phyloP scores from a whole-genome alignment of 768 basidiomycete genomes.

The Mycena galericulata region DNA sequence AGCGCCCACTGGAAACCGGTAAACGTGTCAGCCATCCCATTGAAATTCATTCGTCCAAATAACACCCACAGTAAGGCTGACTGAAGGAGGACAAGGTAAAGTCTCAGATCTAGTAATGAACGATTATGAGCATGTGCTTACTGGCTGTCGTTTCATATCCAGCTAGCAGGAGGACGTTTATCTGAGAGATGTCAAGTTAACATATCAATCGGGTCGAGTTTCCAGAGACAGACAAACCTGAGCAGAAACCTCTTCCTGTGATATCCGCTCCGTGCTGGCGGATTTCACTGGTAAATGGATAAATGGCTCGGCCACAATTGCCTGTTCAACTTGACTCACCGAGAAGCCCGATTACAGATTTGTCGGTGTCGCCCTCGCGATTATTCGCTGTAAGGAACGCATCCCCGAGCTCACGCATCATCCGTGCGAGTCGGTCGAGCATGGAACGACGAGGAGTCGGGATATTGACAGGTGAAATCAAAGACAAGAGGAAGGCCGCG shows the following conservation, averaged over 20 bases:
- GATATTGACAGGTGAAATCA: background rate
- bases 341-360: conserved; percentile 6
- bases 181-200: no score
- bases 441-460: background rate
- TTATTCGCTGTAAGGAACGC: background rate
- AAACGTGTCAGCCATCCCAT: background rate
- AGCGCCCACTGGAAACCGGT: conserved; percentile 45
- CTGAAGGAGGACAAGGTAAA: background rate
- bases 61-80: conserved; percentile 17
- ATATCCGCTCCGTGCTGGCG: background rate
- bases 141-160: conserved; percentile 24
- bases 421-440: background rate
- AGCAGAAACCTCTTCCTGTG: background rate
- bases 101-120: background rate
- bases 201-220: background rate
- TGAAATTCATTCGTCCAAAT: background rate
- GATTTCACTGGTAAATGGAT: background rate
- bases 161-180: conserved; percentile 15
- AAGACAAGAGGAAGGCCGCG: background rate
- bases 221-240: background rate
- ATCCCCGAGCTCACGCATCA: background rate
- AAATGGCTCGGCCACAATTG: background rate
- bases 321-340: background rate
- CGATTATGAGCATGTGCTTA: background rate
- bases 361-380: background rate